A percentile compares a stretch with the other conserved stretches of the same genome.
Conservation (phyloP, 805 yeast species). For the Wickerhamomyces sydowiorum region DNA sequence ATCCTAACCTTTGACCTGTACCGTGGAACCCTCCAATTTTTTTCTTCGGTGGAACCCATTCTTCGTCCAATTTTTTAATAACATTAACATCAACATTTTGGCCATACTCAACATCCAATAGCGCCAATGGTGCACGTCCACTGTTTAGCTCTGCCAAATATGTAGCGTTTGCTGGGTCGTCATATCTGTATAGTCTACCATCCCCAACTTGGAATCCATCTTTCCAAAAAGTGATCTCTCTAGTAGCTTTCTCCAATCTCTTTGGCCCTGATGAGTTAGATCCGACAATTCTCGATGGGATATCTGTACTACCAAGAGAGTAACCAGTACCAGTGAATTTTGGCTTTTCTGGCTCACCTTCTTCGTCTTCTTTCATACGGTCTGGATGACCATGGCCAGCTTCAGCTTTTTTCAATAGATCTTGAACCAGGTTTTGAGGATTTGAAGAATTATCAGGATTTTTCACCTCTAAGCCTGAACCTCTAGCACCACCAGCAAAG, state of each 20-base stretch:
- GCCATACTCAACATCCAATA: slow-evolving; percentile 78
- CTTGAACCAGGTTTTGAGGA: slow-evolving; percentile 42
- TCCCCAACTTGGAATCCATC: slow-evolving; percentile 96
- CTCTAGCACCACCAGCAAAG: slow-evolving; percentile 64
- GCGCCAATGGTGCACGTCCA: slow-evolving; percentile 86
- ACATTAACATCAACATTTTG: slow-evolving; percentile 93
- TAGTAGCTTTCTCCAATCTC: slow-evolving; percentile 46
- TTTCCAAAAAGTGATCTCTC: slow-evolving; percentile 92
- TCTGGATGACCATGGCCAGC: slow-evolving; percentile 44
- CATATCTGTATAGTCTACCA: slow-evolving; percentile 79
- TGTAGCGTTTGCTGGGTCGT: slow-evolving; percentile 82
- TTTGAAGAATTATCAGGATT: slow-evolving; percentile 59
- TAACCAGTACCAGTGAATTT: slow-evolving; percentile 34
- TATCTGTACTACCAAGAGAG: slow-evolving; percentile 30
- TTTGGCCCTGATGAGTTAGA: slow-evolving; percentile 28
- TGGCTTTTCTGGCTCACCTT: slow-evolving; percentile 30
- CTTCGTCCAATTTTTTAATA: slow-evolving; percentile 75
- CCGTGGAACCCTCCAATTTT: slow-evolving; percentile 69
- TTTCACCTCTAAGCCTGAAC: slow-evolving; percentile 74
- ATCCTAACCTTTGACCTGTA: slow-evolving; percentile 79
- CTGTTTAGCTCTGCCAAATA: slow-evolving; percentile 75
- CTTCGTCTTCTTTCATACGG: slow-evolving; percentile 25
- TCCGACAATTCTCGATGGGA: slow-evolving; percentile 28
- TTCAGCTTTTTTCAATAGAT: slow-evolving; percentile 63
- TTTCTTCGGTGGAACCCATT: slow-evolving; percentile 63